Evolutionary conservation across 1,139 yeast genomes (phyloP), one percentile per base, ranked within the genome.

Genomic region (Arxiozyma bovina): DNA sequence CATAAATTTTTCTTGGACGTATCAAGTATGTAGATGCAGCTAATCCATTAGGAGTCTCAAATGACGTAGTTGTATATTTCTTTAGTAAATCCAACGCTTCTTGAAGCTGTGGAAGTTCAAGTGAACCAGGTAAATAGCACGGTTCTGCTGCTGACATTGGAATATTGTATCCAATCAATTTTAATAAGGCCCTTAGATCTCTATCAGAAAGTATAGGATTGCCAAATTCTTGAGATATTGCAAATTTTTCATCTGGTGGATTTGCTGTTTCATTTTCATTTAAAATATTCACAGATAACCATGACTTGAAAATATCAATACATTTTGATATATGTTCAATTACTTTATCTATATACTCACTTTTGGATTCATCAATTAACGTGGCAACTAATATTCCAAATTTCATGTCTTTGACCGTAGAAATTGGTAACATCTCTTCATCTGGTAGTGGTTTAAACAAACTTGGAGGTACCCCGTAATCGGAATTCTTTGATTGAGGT

Each of bases 311-410:
- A 9, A 53, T 51, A 30, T 58, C 60, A 7, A 62, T 43, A 5
- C 59, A 45, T 6, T 54, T 40, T 21, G 55, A 48, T 30, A 69
- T 48, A 53, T 67, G 65, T 1, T 52, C 40, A 3, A 57, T 42
- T 27, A 69, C 42, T 11, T 48, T 48, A 11, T 60, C 63, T 9
- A 69, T 50, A 8, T 63, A 34, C 8, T 64, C 64, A 15, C 45
- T 50, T 45, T 66, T 64, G 7, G 64, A 66, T 42, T 66, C 67
- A 56, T 69, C 73, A 11, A 69, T 53, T 18, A 69, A 53, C 5
- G 71, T 55, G 0, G 72, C 66, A 1, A 69, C 65, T 3, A 69
- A 48, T 23, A 69, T 63, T 45, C 72, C 73, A 50, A 60, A 57
- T 34, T 62, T 62, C 53, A 62, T 57, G 45, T 66, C 70, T 25